Conservation (phyloP, 1,284 basidiomycete genomes). For the Leccinum pachyderme region DNA sequence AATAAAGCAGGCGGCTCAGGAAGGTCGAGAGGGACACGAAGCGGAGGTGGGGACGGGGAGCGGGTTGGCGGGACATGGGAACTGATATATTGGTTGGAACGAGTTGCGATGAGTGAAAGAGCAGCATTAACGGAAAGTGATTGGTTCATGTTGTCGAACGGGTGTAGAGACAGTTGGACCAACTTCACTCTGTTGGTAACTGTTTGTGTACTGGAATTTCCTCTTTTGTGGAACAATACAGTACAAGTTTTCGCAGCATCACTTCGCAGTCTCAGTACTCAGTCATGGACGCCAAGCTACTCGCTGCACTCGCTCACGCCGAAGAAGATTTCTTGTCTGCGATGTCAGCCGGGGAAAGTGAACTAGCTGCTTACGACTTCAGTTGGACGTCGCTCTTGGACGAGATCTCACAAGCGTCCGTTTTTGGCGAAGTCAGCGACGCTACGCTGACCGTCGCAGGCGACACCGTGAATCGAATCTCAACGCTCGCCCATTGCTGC, state of each 20-base stretch:
- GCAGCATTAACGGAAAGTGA: neutral
- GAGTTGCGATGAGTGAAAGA: neutral
- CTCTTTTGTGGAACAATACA: neutral
- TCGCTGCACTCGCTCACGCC: too few relatives aligned
- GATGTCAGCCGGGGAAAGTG: too few relatives aligned
- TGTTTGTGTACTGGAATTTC: neutral
- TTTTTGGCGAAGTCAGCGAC: too few relatives aligned
- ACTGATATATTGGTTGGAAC: neutral
- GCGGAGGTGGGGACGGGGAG: neutral
- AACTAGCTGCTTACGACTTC: too few relatives aligned
- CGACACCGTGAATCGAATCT: neutral
- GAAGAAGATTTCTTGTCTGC: too few relatives aligned
- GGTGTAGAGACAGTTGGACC: too few relatives aligned
- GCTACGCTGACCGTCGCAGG: neutral
- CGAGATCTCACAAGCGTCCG: neutral
- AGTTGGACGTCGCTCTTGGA: neutral
- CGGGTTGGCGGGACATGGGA: neutral
- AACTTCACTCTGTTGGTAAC: too few relatives aligned
- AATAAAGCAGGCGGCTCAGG: constrained; percentile 5
- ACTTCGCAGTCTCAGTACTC: too few relatives aligned
- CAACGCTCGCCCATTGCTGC: neutral
- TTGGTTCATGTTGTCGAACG: neutral
- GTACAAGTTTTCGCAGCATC: too few relatives aligned
- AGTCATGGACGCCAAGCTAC: too few relatives aligned
- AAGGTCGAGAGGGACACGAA: neutral